Conservation (phyloP, 129 eudicot species). For the Logfia minima region DNA sequence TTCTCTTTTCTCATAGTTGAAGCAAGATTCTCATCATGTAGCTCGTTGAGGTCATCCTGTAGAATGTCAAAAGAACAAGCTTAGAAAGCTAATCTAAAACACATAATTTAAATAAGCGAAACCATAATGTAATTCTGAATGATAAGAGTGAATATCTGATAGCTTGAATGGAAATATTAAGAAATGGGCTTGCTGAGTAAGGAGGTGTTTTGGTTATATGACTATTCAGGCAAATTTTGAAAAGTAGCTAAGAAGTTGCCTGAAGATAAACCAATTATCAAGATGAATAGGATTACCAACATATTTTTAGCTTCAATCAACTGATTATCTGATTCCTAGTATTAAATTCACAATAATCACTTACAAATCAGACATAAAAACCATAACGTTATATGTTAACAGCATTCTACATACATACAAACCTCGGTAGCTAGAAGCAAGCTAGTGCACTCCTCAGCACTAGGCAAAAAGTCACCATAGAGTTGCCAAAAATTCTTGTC, state of each 20-base stretch:
- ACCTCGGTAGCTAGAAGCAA: constrained; percentile 97
- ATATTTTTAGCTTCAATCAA: not conserved
- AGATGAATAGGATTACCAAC: not conserved
- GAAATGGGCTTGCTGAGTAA: not conserved
- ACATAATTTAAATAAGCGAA: not conserved
- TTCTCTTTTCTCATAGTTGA: constrained; percentile 69
- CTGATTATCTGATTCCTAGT: not conserved
- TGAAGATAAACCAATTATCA: not conserved
- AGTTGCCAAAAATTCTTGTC: constrained; percentile 96
- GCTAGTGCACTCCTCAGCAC: constrained; percentile 86
- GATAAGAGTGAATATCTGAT: not conserved
- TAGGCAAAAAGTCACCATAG: constrained; percentile 92
- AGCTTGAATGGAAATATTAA: not conserved
- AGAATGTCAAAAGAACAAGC: not conserved
- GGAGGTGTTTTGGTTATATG: not conserved
- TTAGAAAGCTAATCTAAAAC: constrained; percentile 8
- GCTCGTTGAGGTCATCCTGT: constrained; percentile 88
- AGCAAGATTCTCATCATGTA: constrained; percentile 82
- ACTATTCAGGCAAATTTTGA: not conserved
- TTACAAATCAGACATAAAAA: not conserved
- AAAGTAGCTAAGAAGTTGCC: not conserved
- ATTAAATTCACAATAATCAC: not conserved
- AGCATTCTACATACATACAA: constrained; percentile 16
- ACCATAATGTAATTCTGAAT: not conserved
- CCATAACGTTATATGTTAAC: no score